Base-by-base conservation (phyloP, 2,329 filamentous ascomycete species). In the Stromatinia cepivora region DNA sequence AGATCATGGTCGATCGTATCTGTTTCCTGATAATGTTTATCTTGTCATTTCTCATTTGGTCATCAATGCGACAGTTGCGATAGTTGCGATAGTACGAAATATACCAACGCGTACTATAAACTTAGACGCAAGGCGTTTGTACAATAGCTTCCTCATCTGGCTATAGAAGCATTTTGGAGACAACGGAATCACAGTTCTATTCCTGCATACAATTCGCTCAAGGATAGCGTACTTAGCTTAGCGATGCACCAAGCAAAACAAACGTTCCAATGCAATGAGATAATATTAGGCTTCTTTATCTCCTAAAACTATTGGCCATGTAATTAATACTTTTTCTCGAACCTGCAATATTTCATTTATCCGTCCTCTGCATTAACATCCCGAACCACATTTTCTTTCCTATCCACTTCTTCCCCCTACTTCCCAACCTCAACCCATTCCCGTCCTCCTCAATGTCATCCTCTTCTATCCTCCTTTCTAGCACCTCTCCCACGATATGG, bases 331-430 rank as follows among this genome's bases (percentile, higher is more conserved):
- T 25, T 36, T 31, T 31, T 52, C n/a, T 25, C 13, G 9, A 22
- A 22, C 22, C 39, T 48, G 3, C 28, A 25, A 25, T 45, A 2
- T 48, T 48, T 22, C 25, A 25, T 48, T 36, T 28, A 8, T 15
- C 8, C 13, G 48, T 39, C 15, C 65, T 52, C 70, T 79, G 80
- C 73, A 86, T 82, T 66, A 84, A 79, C 17, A 82, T 79, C 3
- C 83, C 84, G 79, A 84, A 84, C 84, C 85, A 87, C 67, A 85
- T 84, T 61, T 77, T 82, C 57, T 83, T 83, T 73, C 78, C 87
- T 73, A 89, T 81, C 88, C 88, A 92, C 71, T 91, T 90, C 74
- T 79, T 81, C 36, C 89, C 87, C 50, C 88, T 84, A 67, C 81
- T 81, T 3, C 90, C 89, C 58, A 90, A 81, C 62, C 78, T 80